Conservation (phyloP, 352 stramenopile genomes). For the Hyaloperonospora arabidopsidis region DNA sequence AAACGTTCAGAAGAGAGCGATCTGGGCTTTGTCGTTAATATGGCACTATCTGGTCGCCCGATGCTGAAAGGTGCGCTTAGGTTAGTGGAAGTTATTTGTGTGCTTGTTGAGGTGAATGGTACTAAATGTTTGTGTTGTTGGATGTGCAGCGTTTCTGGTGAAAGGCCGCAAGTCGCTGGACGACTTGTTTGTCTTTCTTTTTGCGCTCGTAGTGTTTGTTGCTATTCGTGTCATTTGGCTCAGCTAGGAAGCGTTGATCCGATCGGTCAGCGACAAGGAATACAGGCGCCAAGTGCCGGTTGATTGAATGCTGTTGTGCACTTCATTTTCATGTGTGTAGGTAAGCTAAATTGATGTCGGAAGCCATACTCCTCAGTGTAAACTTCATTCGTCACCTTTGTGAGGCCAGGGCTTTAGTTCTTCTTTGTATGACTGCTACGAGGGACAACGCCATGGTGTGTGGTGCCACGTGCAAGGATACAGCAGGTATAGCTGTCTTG, state of each 20-base stretch:
- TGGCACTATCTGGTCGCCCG: constrained; percentile 47
- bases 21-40: constrained; percentile 55
- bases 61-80: constrained; percentile 47
- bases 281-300: neutral
- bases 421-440: no score
- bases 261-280: neutral
- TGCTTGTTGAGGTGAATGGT: neutral
- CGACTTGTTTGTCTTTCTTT: constrained; percentile 73
- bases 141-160: constrained; percentile 42
- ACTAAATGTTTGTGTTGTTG: constrained; percentile 6
- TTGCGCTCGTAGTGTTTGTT: constrained; percentile 44
- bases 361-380: no score
- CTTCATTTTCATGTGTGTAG: no score
- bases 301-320: no score
- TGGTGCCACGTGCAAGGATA: no score
- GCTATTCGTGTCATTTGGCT: constrained; percentile 41
- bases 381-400: no score
- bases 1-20: constrained; percentile 59
- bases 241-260: constrained; percentile 10
- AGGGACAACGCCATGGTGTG: no score
- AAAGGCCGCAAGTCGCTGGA: constrained; percentile 63
- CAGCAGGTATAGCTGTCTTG: no score
- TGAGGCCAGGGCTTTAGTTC: no score
- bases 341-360: no score
- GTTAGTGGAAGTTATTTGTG: neutral